These are phyloP conservation scores for Xenosphaeropsis pyriputrescens DNA, from an alignment of 2,329 filamentous ascomycete genomes.

Conservation along the genomic window DNA sequence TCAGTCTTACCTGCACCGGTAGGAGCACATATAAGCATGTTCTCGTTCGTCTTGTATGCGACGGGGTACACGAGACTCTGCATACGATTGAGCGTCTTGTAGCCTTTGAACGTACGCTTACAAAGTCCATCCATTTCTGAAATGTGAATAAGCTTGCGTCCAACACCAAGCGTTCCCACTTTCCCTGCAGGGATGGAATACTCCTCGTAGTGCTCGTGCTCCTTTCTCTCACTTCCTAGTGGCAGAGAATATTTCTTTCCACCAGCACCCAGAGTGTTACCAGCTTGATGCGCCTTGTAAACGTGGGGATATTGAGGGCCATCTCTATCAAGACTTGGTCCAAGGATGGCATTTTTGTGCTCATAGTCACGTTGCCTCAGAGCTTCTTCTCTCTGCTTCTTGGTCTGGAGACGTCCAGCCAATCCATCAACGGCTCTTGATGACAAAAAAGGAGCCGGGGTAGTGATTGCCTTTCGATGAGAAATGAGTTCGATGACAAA, in stretches of 20 bases:
- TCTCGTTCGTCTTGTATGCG: slow-evolving; percentile 90
- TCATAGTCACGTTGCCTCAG: slow-evolving; percentile 62
- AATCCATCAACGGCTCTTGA: slow-evolving; percentile 23
- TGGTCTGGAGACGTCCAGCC: slow-evolving; percentile 50
- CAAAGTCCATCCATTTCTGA: slow-evolving; percentile 79
- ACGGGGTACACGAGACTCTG: slow-evolving; percentile 93
- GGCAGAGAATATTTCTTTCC: slow-evolving; percentile 79
- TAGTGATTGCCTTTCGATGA: slow-evolving; percentile 54
- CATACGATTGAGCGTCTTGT: slow-evolving; percentile 92
- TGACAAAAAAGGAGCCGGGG: slow-evolving; percentile 22
- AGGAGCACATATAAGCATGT: slow-evolving; percentile 96
- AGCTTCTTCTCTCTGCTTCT: slow-evolving; percentile 63
- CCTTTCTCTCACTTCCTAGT: slow-evolving; percentile 53
- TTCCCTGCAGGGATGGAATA: slow-evolving; percentile 72
- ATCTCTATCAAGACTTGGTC: slow-evolving; percentile 52
- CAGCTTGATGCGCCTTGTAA: slow-evolving; percentile 69
- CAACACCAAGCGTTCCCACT: slow-evolving; percentile 57
- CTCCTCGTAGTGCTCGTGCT: slow-evolving; percentile 73
- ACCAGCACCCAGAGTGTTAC: slow-evolving; percentile 68
- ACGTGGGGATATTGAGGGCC: slow-evolving; percentile 84
- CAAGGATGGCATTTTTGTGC: slow-evolving; percentile 66
- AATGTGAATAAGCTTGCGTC: slow-evolving; percentile 66
- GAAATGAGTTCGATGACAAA: slow-evolving; percentile 83
- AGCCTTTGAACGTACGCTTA: slow-evolving; percentile 81
- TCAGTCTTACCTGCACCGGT: slow-evolving; percentile 99